Conservation (phyloP, 202 grass and related monocot species). For the Carex sylvatica region DNA sequence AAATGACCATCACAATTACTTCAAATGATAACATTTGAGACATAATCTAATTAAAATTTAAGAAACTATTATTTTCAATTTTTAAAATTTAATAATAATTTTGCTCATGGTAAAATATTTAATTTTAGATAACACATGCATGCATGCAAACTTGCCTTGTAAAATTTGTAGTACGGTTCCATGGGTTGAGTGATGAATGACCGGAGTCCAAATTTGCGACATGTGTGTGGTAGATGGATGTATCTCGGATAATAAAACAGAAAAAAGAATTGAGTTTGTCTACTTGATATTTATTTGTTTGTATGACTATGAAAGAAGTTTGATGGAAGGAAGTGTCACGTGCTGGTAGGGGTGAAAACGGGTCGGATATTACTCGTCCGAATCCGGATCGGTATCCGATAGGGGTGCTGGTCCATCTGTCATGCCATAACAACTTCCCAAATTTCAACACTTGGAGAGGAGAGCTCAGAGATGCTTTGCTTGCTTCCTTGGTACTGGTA, state of each 20-base stretch:
- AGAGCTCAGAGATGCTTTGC: neutral
- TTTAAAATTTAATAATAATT: too few relatives aligned
- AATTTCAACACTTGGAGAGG: neutral
- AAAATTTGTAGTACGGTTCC: too few relatives aligned
- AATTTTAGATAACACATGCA: too few relatives aligned
- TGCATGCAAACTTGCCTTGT: too few relatives aligned
- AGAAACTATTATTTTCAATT: neutral
- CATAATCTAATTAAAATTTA: neutral
- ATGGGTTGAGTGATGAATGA: neutral
- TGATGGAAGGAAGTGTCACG: neutral
- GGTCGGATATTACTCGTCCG: too few relatives aligned
- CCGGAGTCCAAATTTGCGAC: neutral
- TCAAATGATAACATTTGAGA: neutral
- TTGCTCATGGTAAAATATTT: too few relatives aligned
- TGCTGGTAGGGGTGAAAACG: neutral
- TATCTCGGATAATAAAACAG: neutral
- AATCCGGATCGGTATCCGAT: too few relatives aligned
- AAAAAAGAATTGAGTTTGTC: neutral
- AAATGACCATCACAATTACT: neutral
- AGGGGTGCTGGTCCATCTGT: neutral
- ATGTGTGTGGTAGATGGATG: neutral
- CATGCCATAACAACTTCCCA: neutral
- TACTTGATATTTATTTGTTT: conserved; percentile 1
- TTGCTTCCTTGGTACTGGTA: too few relatives aligned
- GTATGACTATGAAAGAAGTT: neutral